Evolutionary conservation across 257 asterid species (phyloP), one percentile per base, ranked within the genome.

Genomic region (Coffea eugenioides): DNA sequence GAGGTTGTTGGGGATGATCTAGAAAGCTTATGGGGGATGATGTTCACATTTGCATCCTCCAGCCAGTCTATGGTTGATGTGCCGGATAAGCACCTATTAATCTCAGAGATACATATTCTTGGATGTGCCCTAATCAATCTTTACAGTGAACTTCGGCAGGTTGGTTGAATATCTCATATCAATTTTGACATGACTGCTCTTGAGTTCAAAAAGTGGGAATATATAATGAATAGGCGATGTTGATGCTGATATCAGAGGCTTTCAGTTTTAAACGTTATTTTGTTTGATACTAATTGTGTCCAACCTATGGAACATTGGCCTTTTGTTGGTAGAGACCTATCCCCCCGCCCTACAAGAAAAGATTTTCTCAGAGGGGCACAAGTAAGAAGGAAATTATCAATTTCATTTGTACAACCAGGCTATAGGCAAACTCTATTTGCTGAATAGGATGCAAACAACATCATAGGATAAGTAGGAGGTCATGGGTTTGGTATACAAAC

Each of bases 121-220:
- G 89, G 94, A 66, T 91, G 97, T 89, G 84, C 87, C 87, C 78
- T 95, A 49, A 82, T 95, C 77, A 92, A 92, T 83, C 88, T 95
- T 73, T 95, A 93, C 81, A 88, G 96, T 69, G 98, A 95, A 83
- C 98, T 95, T 86, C 97, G 99, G 73, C 98, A 95, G 99, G 98
- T 95, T 77, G 82, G 92, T 84, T 82, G 80, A 56, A 66, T 76
- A 77, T 67, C 54, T 76, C 52, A 25, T 62, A 48, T 65, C 78
- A 31, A 54, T 79, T 79, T 69, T 41, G 75, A 56, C 64, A 27
- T 74, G 76, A 56, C 23, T 73, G 46, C 56, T 62, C 34, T 21
- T 70, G 13, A n/a, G 46, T 27, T 62, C 66, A 78, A 70, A 54
- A 61, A 73, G 75, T 13, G 61, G 56, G 68, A 66, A 39, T 67